phyloP scores from a whole-genome alignment of 371 early-diverging fungal species.

The Lichtheimia hyalospora region DNA sequence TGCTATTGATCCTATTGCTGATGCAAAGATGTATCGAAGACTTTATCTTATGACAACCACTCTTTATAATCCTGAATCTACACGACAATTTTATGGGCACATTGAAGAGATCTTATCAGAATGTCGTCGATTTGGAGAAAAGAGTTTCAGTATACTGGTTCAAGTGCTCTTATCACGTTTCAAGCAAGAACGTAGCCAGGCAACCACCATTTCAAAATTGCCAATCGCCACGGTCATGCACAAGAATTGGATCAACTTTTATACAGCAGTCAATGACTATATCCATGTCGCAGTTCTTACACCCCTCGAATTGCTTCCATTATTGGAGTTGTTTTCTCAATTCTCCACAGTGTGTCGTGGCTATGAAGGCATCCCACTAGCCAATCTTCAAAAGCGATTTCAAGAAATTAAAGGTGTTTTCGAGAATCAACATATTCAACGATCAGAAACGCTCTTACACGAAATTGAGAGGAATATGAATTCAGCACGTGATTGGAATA shows the following conservation, averaged over 20 bases:
- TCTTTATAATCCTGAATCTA: not conserved
- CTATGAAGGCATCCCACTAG: constrained; percentile 7
- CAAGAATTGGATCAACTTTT: not conserved
- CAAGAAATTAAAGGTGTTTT: constrained; percentile 1
- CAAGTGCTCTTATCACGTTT: constrained; percentile 8
- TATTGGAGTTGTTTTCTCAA: constrained; percentile 8
- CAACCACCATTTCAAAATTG: no score
- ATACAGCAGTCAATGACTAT: constrained; percentile 3
- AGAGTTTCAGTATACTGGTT: constrained; percentile 21
- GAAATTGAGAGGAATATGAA: not conserved
- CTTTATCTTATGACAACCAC: constrained; percentile 6
- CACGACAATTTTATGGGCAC: constrained; percentile 14
- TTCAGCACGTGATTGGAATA: not conserved
- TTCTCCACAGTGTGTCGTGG: constrained; percentile 3
- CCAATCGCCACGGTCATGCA: not conserved
- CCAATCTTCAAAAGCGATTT: not conserved
- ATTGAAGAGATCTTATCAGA: constrained; percentile 10
- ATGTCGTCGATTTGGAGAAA: constrained; percentile 8
- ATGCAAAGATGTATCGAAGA: not conserved
- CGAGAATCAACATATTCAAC: not conserved
- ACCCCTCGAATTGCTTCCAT: constrained; percentile 12
- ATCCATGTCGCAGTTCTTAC: constrained; percentile 8
- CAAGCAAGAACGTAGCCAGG: constrained; percentile 9
- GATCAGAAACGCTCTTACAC: not conserved
- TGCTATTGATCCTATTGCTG: not conserved